A percentile compares a stretch with the other conserved stretches of the same genome.
Conservation (phyloP, 805 yeast species). For the Candida piceae region DNA sequence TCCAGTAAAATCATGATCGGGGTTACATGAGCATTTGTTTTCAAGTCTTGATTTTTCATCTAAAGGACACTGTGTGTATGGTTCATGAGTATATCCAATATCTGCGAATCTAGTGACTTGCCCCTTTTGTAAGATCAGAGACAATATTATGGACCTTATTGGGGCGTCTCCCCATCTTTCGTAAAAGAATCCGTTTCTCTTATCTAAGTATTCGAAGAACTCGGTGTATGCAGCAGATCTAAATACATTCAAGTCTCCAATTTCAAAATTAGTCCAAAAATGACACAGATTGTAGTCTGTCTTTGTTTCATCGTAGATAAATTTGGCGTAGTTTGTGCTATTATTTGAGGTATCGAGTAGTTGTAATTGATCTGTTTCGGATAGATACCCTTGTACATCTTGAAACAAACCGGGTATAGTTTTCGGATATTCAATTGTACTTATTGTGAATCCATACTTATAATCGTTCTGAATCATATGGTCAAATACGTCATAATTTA, state of each 20-base stretch:
- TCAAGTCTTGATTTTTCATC: slow-evolving; percentile 47
- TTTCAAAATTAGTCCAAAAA: slow-evolving; percentile 87
- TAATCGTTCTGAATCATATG: slow-evolving; percentile 65
- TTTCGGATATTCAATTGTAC: slow-evolving; percentile 62
- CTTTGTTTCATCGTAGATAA: slow-evolving; percentile 57
- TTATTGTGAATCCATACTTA: slow-evolving; percentile 69
- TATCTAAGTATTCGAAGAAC: slow-evolving; percentile 65
- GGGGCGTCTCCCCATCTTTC: slow-evolving; percentile 96
- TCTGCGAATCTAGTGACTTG: slow-evolving; percentile 71
- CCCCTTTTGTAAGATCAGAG: slow-evolving; percentile 61
- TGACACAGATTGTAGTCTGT: slow-evolving; percentile 70
- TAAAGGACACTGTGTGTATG: slow-evolving; percentile 76
- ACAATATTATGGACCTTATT: slow-evolving; percentile 64
- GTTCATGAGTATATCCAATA: slow-evolving; percentile 75
- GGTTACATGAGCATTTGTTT: slow-evolving; percentile 68
- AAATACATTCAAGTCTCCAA: slow-evolving; percentile 69
- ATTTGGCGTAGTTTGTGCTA: slow-evolving; percentile 58
- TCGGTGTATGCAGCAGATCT: slow-evolving; percentile 59
- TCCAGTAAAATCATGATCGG: slow-evolving; percentile 67
- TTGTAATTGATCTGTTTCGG: slow-evolving; percentile 32
- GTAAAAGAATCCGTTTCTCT: slow-evolving; percentile 81
- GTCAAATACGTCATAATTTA: slow-evolving; percentile 67
- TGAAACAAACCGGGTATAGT: slow-evolving; percentile 55
- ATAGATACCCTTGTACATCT: slow-evolving; percentile 32
- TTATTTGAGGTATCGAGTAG: slow-evolving; percentile 28